Percentiles rank a stretch among this genome's conserved stretches.
These are phyloP conservation scores for Cadophora sp. DNA, from an alignment of 2,329 filamentous ascomycete species.

Conservation along the genomic window DNA sequence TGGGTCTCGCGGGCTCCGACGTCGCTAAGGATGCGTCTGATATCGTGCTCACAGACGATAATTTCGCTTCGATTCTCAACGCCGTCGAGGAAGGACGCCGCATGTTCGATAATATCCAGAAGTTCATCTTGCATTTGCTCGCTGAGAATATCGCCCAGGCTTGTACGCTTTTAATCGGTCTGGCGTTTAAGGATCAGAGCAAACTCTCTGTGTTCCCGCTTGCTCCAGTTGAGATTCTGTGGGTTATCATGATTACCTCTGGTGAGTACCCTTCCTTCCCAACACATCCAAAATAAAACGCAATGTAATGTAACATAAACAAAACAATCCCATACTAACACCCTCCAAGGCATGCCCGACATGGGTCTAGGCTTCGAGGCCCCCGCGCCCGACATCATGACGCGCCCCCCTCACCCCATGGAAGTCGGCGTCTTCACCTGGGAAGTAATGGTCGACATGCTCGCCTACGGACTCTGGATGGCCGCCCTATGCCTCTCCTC, in stretches of 20 bases:
- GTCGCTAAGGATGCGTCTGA: constrained; percentile 67
- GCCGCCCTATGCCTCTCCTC: constrained; percentile 69
- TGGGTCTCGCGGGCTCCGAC: constrained; percentile 66
- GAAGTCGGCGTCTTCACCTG: constrained; percentile 76
- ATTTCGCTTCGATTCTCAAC: constrained; percentile 73
- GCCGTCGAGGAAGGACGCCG: constrained; percentile 75
- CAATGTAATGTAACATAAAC: not conserved
- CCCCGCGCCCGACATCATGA: constrained; percentile 78
- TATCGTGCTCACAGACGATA: constrained; percentile 73
- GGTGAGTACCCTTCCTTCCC: constrained; percentile 51
- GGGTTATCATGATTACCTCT: constrained; percentile 94
- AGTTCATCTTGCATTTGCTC: constrained; percentile 67
- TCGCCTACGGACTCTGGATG: constrained; percentile 82
- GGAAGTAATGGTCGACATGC: constrained; percentile 80
- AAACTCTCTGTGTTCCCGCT: constrained; percentile 85
- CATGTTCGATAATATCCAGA: constrained; percentile 81
- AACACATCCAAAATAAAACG: not conserved
- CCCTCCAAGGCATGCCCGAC: constrained; percentile 63
- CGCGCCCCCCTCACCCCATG: constrained; percentile 73
- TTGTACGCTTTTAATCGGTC: constrained; percentile 78
- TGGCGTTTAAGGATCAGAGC: constrained; percentile 77
- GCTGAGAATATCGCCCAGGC: constrained; percentile 85
- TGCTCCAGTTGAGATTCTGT: constrained; percentile 84
- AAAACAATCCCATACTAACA: not conserved
- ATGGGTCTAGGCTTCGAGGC: constrained; percentile 86